Evolutionary conservation across 2,329 filamentous ascomycete genomes (phyloP), one percentile per base, ranked within the genome.

Genomic region (Fusarium secorum): DNA sequence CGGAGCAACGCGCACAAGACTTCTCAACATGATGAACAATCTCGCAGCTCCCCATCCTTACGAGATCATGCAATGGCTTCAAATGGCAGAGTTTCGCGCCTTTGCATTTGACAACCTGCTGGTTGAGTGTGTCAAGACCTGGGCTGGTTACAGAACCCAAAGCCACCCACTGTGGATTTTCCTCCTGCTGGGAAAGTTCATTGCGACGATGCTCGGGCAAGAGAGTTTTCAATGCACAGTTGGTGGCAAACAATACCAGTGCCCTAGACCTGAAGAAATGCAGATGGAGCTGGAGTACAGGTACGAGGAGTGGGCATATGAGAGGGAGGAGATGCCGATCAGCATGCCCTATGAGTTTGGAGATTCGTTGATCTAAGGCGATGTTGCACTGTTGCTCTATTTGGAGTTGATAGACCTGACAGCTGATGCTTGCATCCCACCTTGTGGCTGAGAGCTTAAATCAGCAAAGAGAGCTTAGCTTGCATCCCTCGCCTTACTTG

Each of bases 401-500:
- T 6, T 30, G 10, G 7, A 30, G 26, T 30, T 45, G 14, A 28
- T 30, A 11, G 10, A 11, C 13, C 44, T 17, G 7, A 30, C 7
- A 30, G 14, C 44, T n/a, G 44, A 17, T 28, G 26, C 26, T 30
- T 15, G 26, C 42, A n/a, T 11, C 9, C 0, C 9, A 0, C 0
- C 38, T 39, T 41, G 14, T 41, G n/a, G 38, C 38, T 41, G 14
- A 41, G 38, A 17, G 38, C n/a, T 39, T 15, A 6, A 41, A 22
- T 22, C 13, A 22, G 1, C 0, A 10, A 1, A 39, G 13, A 20
- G 11, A 39, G 3, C 13, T 15, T 9, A 6, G 20, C 18, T 46
- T 17, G 4, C 20, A n/a, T 46, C 20, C 2, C 7, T 6, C 1
- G 9, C 10, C 26, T 30, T 8, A 11, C 44, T 30, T 46, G 2